Percentiles rank a stretch among this genome's conserved stretches.
Conservation (phyloP, 2,329 filamentous ascomycete genomes). For the Aspergillus piperis region DNA sequence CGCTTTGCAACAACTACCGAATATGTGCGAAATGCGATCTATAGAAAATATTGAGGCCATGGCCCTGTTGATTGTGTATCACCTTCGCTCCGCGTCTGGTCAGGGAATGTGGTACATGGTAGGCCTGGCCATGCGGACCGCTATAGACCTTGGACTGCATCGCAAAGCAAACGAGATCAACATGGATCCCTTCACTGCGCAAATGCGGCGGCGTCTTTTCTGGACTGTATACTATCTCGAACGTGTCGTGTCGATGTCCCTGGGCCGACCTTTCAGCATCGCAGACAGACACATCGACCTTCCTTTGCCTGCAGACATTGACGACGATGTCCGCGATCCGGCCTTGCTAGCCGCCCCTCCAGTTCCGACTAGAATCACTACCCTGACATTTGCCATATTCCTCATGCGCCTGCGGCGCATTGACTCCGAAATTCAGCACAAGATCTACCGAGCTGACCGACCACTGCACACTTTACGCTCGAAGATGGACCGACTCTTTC, state of each 20-base stretch:
- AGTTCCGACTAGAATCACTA: slow-evolving; percentile 31
- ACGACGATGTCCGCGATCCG: slow-evolving; percentile 45
- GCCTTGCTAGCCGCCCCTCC: slow-evolving; percentile 34
- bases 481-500: slow-evolving; percentile 51
- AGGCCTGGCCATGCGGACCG: slow-evolving; percentile 56
- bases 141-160: slow-evolving; percentile 55
- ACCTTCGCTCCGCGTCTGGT: slow-evolving; percentile 53
- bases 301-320: slow-evolving; percentile 48
- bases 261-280: slow-evolving; percentile 54
- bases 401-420: slow-evolving; percentile 50
- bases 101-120: slow-evolving; percentile 59
- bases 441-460: slow-evolving; percentile 55
- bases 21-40: slow-evolving; percentile 52
- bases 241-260: slow-evolving; percentile 52
- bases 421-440: slow-evolving; percentile 54
- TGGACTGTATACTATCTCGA: slow-evolving; percentile 57
- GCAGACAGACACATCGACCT: slow-evolving; percentile 56
- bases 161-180: slow-evolving; percentile 49
- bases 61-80: slow-evolving; percentile 54
- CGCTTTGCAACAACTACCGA: slow-evolving; percentile 52
- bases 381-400: slow-evolving; percentile 47
- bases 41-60: slow-evolving; percentile 57
- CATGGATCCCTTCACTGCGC: slow-evolving; percentile 45
- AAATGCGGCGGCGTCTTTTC: slow-evolving; percentile 52
- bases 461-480: slow-evolving; percentile 47